Evolutionary conservation across 345 rosid species (phyloP), one percentile per base, ranked within the genome.

Genomic region (Aquilaria yunnanensis): DNA sequence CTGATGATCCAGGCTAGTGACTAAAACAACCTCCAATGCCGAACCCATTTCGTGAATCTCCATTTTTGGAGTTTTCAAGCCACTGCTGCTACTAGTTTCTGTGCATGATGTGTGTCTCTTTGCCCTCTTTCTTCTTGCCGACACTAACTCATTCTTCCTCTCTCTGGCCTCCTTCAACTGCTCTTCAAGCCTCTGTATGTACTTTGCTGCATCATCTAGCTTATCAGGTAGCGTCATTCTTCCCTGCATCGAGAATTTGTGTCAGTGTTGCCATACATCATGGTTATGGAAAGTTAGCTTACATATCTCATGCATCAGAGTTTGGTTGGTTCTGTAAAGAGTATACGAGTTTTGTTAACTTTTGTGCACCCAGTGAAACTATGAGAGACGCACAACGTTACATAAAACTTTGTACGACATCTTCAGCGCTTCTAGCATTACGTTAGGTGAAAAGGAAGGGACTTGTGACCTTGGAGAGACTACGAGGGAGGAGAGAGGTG

Each of bases 171-270:
- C 67, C 57, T 78, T 65, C 70, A 78, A 14, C 52, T 62, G 72
- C 9, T 4, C 63, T 57, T 84, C 69, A 41, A 79, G 48, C 30
- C 54, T 56, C 62, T 74, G 74, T 60, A 84, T 84, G 63, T 85
- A 73, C 41, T 43, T 68, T 53, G 70, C 70, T 2, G 87, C 83
- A 62, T 72, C 85, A 70, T 85, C 90, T 66, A 85, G 65, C 54
- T 77, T 86, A 50, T 80, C 85, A 8, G 87, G 85, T 51, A 80
- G 60, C 7, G 80, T 47, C 54, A 61, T 34, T 67, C 60, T 16
- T 57, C 77, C 81, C 89, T 84, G 71, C 67, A 61, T 37, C 4
- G 7, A 3, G 5, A 3, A 37, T 2, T 10, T 4, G 43, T 16
- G 14, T 49, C 30, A 14, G 43, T 37, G 7, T 37, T 37, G 43